A percentile compares a stretch with the other conserved stretches of the same genome.
These are phyloP conservation scores for Fusarium sp. DNA, from an alignment of 2,329 filamentous ascomycete genomes.

Conservation along the genomic window DNA sequence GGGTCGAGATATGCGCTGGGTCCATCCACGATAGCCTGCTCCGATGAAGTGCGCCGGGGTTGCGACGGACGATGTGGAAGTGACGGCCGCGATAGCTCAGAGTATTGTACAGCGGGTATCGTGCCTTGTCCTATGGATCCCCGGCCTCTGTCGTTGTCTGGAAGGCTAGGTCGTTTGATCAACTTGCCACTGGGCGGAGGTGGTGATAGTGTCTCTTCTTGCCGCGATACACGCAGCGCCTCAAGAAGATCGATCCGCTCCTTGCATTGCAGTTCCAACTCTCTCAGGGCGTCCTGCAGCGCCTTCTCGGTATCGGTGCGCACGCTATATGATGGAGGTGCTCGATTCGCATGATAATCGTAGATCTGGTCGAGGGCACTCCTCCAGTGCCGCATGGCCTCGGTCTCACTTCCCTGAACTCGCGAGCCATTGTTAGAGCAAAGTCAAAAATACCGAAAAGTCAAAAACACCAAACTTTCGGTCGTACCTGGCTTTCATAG, in stretches of 20 bases:
- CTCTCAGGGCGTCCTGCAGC: constrained; percentile 81
- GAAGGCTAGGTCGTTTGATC: constrained; percentile 34
- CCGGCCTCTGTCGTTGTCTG: constrained; percentile 46
- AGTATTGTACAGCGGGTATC: constrained; percentile 83
- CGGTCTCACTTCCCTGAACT: constrained; percentile 84
- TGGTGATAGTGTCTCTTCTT: constrained; percentile 47
- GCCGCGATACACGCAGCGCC: constrained; percentile 76
- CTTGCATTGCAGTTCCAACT: constrained; percentile 91
- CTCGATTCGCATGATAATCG: constrained; percentile 83
- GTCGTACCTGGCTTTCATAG: constrained; percentile 86
- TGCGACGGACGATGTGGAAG: constrained; percentile 68
- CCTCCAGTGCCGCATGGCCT: constrained; percentile 92
- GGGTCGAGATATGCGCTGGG: constrained; percentile 37
- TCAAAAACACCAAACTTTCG: not conserved
- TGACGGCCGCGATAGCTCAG: constrained; percentile 79
- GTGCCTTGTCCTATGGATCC: constrained; percentile 85
- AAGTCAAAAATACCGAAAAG: not conserved
- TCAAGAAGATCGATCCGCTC: constrained; percentile 91
- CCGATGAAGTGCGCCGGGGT: constrained; percentile 66
- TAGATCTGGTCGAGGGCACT: constrained; percentile 89
- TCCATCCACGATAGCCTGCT: constrained; percentile 56
- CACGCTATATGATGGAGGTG: constrained; percentile 75
- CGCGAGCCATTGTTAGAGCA: constrained; percentile 12
- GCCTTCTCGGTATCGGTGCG: constrained; percentile 86
- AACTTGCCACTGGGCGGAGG: constrained; percentile 34